Evolutionary conservation across 2,329 filamentous ascomycete genomes (phyloP).

Genomic region (Harringtonia aguacate): DNA sequence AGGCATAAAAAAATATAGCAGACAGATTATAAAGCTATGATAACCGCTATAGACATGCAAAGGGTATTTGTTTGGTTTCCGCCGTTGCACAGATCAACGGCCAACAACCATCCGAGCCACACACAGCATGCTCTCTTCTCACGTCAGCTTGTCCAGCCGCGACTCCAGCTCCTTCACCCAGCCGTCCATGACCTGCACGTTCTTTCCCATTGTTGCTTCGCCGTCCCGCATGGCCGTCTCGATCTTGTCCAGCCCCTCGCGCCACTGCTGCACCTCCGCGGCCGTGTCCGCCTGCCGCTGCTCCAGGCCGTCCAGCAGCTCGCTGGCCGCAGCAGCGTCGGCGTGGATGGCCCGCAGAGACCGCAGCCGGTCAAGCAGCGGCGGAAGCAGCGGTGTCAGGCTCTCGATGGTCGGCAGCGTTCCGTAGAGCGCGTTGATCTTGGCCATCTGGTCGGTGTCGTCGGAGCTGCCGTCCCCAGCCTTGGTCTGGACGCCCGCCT

Average conservation of each 20-base stretch:
- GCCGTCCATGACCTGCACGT: slow-evolving; percentile 73
- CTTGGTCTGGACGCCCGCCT: slow-evolving; percentile 24
- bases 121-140: too few species aligned
- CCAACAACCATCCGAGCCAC: too few species aligned
- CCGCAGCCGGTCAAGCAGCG: slow-evolving; percentile 73
- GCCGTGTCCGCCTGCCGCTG: slow-evolving; percentile 72
- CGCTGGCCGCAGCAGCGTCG: slow-evolving; percentile 71
- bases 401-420: slow-evolving; percentile 82
- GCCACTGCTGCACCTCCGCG: slow-evolving; percentile 77
- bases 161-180: slow-evolving; percentile 85
- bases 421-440: slow-evolving; percentile 86
- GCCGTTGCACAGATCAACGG: too few species aligned
- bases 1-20: too few species aligned
- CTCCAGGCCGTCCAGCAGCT: slow-evolving; percentile 68
- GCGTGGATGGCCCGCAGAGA: slow-evolving; percentile 78
- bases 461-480: slow-evolving; percentile 21
- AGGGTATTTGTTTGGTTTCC: too few species aligned
- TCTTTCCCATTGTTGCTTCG: slow-evolving; percentile 60
- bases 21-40: too few species aligned
- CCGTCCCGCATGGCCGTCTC: slow-evolving; percentile 64
- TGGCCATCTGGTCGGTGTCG: slow-evolving; percentile 64
- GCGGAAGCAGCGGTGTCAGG: slow-evolving; percentile 72
- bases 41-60: too few species aligned
- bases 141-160: slow-evolving; percentile 53
- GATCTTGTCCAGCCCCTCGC: slow-evolving; percentile 66